A percentile compares a stretch with the other conserved stretches of the same genome.
Evolutionary conservation across 1,139 yeast genomes (phyloP).

Genomic region (Pichia sp.): DNA sequence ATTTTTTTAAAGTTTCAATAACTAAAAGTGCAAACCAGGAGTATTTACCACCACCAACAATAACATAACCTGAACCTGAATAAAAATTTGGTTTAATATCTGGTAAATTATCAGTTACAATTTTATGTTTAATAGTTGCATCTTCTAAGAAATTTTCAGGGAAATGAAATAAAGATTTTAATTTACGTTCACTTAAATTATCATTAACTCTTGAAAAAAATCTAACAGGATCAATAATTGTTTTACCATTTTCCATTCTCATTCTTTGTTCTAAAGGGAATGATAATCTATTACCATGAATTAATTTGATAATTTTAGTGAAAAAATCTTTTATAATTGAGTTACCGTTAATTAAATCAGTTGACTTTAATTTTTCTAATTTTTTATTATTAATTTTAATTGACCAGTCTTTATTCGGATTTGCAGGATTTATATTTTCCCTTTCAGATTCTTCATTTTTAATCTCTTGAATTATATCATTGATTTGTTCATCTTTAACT

Average conservation of each 20-base stretch:
- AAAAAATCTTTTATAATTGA: slow-evolving; percentile 25
- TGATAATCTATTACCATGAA: slow-evolving; percentile 24
- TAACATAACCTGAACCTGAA: slow-evolving; percentile 67
- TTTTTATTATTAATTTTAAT: slow-evolving; percentile 17
- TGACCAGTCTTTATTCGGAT: slow-evolving; percentile 11
- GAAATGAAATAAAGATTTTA: slow-evolving; percentile 20
- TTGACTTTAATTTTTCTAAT: slow-evolving; percentile 20
- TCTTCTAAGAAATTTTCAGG: slow-evolving; percentile 22
- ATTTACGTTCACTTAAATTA: slow-evolving; percentile 21
- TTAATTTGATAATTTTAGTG: slow-evolving; percentile 22
- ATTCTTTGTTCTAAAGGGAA: slow-evolving; percentile 26
- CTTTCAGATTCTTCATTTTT: slow-evolving; percentile 2
- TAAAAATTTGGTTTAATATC: slow-evolving; percentile 31
- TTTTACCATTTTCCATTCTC: slow-evolving; percentile 26
- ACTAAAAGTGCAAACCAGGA: slow-evolving; percentile 68
- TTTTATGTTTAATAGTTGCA: slow-evolving; percentile 20
- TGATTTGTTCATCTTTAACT: neutral
- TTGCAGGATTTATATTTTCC: slow-evolving; percentile 8
- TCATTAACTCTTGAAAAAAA: slow-evolving; percentile 24
- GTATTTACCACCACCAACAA: slow-evolving; percentile 74
- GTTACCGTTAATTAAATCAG: slow-evolving; percentile 24
- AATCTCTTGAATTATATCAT: too few relatives aligned
- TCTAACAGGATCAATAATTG: slow-evolving; percentile 25
- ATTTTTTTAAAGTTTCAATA: slow-evolving; percentile 52
- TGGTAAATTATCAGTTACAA: slow-evolving; percentile 21